phyloP scores from a whole-genome alignment of 2,329 filamentous ascomycete genomes.

The Botrytis fabae region DNA sequence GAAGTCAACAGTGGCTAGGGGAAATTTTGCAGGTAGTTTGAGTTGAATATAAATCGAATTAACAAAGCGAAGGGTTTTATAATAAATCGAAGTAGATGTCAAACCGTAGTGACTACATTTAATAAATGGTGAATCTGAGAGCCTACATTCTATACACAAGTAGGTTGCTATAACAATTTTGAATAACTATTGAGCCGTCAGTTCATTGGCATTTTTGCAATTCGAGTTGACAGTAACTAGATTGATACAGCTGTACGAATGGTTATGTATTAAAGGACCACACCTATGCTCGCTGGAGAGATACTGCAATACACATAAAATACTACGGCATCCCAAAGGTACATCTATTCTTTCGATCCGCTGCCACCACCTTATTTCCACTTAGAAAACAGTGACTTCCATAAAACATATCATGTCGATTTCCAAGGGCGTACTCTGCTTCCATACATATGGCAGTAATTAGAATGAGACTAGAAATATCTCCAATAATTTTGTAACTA shows the following conservation, averaged over 20 bases:
- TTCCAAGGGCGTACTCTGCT: neutral
- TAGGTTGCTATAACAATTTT: neutral
- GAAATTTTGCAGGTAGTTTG: neutral
- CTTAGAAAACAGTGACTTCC: neutral
- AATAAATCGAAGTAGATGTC: neutral
- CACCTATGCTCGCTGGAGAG: neutral
- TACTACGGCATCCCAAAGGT: neutral
- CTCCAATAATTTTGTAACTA: neutral
- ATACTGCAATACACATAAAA: neutral
- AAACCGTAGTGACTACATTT: neutral
- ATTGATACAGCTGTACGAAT: neutral
- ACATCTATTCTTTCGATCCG: neutral
- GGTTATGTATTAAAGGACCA: neutral
- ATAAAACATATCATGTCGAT: neutral
- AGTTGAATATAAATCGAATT: neutral
- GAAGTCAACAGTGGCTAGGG: accelerated
- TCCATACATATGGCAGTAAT: neutral
- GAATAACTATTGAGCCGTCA: too few relatives aligned
- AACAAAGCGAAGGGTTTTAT: neutral
- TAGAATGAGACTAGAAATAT: neutral
- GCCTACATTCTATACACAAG: neutral
- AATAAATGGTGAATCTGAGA: neutral
- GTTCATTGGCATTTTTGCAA: too few relatives aligned
- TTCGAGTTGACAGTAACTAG: neutral
- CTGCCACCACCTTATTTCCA: neutral